Percentiles rank a stretch among this genome's conserved stretches.
Conservation (phyloP, 2,329 filamentous ascomycete genomes). For the Colletotrichum liriopes region DNA sequence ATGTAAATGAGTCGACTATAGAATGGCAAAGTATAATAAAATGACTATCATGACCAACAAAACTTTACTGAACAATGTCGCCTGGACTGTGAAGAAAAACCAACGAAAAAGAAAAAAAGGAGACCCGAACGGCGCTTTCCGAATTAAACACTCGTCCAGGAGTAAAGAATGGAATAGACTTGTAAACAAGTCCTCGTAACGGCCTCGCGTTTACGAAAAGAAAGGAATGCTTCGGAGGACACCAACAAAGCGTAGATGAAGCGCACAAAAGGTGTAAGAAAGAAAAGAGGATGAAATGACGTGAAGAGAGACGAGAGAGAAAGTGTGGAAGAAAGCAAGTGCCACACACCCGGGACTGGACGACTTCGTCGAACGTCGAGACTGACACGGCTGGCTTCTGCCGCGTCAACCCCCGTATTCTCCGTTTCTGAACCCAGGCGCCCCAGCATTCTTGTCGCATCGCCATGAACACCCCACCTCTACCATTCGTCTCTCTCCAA, state of each 20-base stretch:
- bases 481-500: background rate
- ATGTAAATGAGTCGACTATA: constrained; percentile 13
- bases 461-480: constrained; percentile 19
- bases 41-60: background rate
- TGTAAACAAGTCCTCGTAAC: constrained; percentile 27
- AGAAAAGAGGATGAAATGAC: constrained; percentile 26
- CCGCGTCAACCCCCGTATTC: constrained; percentile 23
- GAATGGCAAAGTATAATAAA: constrained; percentile 9
- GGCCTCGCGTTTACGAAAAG: constrained; percentile 18
- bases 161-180: constrained; percentile 40
- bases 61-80: constrained; percentile 6
- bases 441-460: constrained; percentile 28
- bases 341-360: constrained; percentile 26
- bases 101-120: constrained; percentile 2
- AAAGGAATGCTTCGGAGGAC: constrained; percentile 35
- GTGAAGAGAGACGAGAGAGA: constrained; percentile 23
- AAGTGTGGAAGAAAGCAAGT: constrained; percentile 9
- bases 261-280: constrained; percentile 27
- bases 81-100: constrained; percentile 23
- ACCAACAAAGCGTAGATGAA: constrained; percentile 35
- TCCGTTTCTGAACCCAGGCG: constrained; percentile 31
- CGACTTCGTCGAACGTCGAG: constrained; percentile 20
- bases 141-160: constrained; percentile 28
- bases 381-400: constrained; percentile 9
- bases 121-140: background rate